A percentile compares a stretch with the other conserved stretches of the same genome.
Evolutionary conservation across 2,329 filamentous ascomycete species (phyloP).

Genomic region (Neocucurbitaria cava): DNA sequence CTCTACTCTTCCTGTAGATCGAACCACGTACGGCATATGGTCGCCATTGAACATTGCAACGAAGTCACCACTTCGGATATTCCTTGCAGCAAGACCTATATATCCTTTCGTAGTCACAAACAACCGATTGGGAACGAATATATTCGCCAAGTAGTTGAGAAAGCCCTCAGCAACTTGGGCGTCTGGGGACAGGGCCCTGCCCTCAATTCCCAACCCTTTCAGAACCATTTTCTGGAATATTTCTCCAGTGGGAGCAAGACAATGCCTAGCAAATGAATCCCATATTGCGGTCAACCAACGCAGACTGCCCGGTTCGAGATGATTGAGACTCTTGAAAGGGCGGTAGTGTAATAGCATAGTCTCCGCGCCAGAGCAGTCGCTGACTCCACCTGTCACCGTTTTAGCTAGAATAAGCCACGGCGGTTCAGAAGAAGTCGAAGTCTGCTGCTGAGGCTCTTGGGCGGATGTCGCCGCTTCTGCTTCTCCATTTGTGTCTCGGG

Average conservation of each 20-base stretch:
- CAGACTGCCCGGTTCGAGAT: slow-evolving; percentile 1
- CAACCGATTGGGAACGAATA: slow-evolving; percentile 1
- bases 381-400: background rate
- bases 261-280: background rate
- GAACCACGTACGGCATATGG: slow-evolving; percentile 3
- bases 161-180: background rate
- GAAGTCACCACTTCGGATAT: background rate
- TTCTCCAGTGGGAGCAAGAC: slow-evolving; percentile 2
- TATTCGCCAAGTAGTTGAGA: slow-evolving; percentile 4
- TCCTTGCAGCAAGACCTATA: background rate
- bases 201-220: background rate
- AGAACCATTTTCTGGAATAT: slow-evolving; percentile 2
- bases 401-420: background rate
- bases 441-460: background rate
- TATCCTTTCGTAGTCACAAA: background rate
- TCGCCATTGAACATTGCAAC: slow-evolving; percentile 2
- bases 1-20: background rate
- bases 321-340: background rate
- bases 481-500: background rate
- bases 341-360: background rate
- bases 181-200: background rate
- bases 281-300: slow-evolving; percentile 1
- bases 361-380: background rate
- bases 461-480: background rate
- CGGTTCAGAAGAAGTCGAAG: background rate